phyloP scores from a whole-genome alignment of 2,329 filamentous ascomycete species.

The Penicillium sp. region DNA sequence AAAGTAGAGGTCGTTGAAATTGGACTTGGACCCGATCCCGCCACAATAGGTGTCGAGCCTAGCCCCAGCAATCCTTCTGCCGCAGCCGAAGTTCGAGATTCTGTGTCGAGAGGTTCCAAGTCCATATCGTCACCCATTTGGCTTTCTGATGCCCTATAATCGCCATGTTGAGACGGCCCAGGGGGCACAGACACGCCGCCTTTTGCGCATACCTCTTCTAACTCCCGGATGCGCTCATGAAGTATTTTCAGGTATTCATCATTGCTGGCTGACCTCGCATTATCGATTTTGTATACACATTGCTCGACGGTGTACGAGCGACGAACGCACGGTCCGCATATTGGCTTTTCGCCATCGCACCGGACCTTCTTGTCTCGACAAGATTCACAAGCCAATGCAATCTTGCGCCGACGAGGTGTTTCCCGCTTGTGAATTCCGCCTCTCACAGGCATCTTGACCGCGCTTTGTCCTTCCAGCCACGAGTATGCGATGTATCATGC shows the following conservation, averaged over 20 bases:
- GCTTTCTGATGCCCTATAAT: neutral
- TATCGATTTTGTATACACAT: slow-evolving; percentile 44
- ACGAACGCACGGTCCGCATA: slow-evolving; percentile 46
- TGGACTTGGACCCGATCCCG: neutral
- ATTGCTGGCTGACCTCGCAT: slow-evolving; percentile 40
- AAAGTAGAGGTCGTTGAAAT: slow-evolving; percentile 1
- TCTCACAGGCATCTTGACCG: slow-evolving; percentile 17
- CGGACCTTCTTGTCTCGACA: slow-evolving; percentile 47
- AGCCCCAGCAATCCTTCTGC: slow-evolving; percentile 22
- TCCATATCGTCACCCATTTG: neutral
- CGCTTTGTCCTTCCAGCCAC: slow-evolving; percentile 1
- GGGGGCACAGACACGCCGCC: slow-evolving; percentile 23
- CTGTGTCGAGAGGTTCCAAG: slow-evolving; percentile 4
- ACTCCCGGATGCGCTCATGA: slow-evolving; percentile 29
- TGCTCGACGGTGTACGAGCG: slow-evolving; percentile 35
- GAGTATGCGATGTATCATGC: neutral
- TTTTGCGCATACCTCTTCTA: slow-evolving; percentile 27
- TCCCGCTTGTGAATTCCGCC: slow-evolving; percentile 14
- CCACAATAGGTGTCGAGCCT: slow-evolving; percentile 5
- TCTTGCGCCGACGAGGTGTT: slow-evolving; percentile 25
- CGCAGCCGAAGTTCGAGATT: slow-evolving; percentile 22
- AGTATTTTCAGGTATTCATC: slow-evolving; percentile 35
- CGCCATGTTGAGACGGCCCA: slow-evolving; percentile 2
- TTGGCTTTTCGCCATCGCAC: slow-evolving; percentile 48
- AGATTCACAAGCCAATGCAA: slow-evolving; percentile 46